Base-by-base conservation (phyloP, 2,329 filamentous ascomycete species). In the Alternaria triticina region DNA sequence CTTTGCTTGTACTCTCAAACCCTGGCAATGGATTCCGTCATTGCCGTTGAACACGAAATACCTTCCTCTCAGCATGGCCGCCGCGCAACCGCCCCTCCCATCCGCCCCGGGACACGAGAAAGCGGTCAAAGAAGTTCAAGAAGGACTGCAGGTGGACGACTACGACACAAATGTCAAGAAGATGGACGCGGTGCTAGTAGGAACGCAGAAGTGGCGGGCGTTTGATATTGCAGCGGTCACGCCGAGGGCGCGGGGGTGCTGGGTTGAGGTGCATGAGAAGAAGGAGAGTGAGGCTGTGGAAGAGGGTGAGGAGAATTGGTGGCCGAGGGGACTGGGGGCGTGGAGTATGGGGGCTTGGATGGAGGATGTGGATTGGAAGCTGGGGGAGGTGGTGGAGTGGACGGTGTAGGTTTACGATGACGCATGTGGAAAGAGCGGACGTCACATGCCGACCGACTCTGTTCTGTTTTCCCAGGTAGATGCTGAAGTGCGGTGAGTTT, bases 331-430 rank as follows among this genome's bases (percentile, higher is more conserved):
- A 1, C 30, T 75, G 15, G 54, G 49, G 13, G 66, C 71, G 23
- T 77, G 72, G 73, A 54, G 67, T 8, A 54, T 78, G 7, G 74
- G 74, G 5, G 69, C 57, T 17, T 78, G 75, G 75, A 66, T 75
- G 65, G 75, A 77, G 51, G 71, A 76, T 28, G 69, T 69, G 5
- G 63, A 70, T 36, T 65, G 76, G 62, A 54, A 33, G 11, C 67
- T 77, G 57, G 64, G 65, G 10, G 55, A 64, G 44, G 70, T 71
- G 20, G 13, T 68, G 49, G 71, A 70, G 66, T 78, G 74, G 74
- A 76, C 73, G 56, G 51, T 71, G 28, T 76, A 69, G 46, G n/a
- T 11, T n/a, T 36, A 36, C 33, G 33, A 36, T 36, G 33, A 36
- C 33, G 33, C 0, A 36, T 36, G 33, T 4, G 33, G 33, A 36